Percentiles rank a stretch among this genome's conserved stretches.
Evolutionary conservation across 768 basidiomycete genomes (phyloP).

Genomic region (Nidularia pulvinata): DNA sequence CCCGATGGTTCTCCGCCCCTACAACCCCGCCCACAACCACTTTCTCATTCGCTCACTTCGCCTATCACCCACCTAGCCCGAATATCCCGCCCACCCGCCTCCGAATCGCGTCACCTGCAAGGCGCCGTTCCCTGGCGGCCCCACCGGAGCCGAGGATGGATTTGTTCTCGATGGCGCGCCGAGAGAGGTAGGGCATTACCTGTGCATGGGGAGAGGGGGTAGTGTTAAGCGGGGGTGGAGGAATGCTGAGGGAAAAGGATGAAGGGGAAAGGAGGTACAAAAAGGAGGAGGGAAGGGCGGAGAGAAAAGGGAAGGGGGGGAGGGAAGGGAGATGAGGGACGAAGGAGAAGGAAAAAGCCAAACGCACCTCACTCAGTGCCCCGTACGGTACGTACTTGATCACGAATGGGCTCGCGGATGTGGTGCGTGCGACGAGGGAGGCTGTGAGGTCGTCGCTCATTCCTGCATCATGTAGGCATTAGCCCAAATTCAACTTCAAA

Average conservation of each 20-base stretch:
- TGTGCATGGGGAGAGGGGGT: conserved; percentile 13
- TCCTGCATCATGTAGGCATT: conserved; percentile 37
- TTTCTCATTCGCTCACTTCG: background rate
- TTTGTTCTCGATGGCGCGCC: conserved; percentile 94
- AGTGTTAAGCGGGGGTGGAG: no score
- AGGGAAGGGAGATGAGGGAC: background rate
- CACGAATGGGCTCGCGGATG: conserved; percentile 60
- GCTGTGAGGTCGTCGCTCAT: conserved; percentile 87
- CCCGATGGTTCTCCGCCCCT: no score
- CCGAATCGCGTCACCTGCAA: conserved; percentile 56
- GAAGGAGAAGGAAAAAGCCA: background rate
- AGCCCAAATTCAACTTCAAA: background rate
- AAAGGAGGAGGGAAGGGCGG: no score
- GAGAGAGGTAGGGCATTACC: conserved; percentile 90
- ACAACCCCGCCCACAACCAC: background rate
- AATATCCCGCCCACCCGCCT: conserved; percentile 22
- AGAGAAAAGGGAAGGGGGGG: no score
- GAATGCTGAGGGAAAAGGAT: no score
- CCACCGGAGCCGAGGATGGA: conserved; percentile 75
- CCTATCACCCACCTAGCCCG: background rate
- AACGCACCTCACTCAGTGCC: conserved; percentile 56
- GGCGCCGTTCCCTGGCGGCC: conserved; percentile 58
- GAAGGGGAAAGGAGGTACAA: no score
- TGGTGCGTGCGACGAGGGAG: conserved; percentile 57
- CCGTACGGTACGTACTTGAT: conserved; percentile 89